Conservation (phyloP, 2,329 filamentous ascomycete genomes). For the Fusarium newnesense region DNA sequence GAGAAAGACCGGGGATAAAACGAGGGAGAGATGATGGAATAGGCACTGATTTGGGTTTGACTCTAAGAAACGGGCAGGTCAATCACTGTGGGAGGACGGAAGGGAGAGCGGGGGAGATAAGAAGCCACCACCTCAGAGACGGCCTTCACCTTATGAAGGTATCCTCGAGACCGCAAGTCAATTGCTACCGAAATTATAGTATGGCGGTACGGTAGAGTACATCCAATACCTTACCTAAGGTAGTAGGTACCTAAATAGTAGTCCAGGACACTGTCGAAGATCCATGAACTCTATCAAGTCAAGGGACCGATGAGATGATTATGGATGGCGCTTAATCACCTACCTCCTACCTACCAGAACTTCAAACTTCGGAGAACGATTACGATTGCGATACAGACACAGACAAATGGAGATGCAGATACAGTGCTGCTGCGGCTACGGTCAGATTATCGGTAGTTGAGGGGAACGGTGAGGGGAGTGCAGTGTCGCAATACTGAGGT, state of each 20-base stretch:
- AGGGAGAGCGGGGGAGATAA: conserved; percentile 37
- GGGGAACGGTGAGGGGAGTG: conserved; percentile 15
- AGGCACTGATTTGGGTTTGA: conserved; percentile 6
- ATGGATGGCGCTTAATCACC: conserved; percentile 17
- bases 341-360: not conserved
- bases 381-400: not conserved
- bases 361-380: not conserved
- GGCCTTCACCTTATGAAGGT: not conserved
- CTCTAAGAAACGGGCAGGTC: conserved; percentile 13
- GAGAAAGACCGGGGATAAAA: conserved; percentile 3
- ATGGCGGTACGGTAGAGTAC: conserved; percentile 2
- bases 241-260: not conserved
- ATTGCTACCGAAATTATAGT: conserved; percentile 10
- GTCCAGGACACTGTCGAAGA: not conserved
- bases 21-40: not conserved
- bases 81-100: not conserved
- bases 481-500: conserved; percentile 20
- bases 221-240: not conserved
- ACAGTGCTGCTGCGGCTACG: not conserved
- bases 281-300: conserved; percentile 26
- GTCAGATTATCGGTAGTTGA: conserved; percentile 16
- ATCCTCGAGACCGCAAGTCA: conserved; percentile 7
- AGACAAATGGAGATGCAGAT: not conserved
- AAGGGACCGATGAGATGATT: conserved; percentile 28
- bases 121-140: conserved; percentile 21